phyloP scores from a whole-genome alignment of 495 filamentous ascomycete genomes.

The Neurospora sp. region DNA sequence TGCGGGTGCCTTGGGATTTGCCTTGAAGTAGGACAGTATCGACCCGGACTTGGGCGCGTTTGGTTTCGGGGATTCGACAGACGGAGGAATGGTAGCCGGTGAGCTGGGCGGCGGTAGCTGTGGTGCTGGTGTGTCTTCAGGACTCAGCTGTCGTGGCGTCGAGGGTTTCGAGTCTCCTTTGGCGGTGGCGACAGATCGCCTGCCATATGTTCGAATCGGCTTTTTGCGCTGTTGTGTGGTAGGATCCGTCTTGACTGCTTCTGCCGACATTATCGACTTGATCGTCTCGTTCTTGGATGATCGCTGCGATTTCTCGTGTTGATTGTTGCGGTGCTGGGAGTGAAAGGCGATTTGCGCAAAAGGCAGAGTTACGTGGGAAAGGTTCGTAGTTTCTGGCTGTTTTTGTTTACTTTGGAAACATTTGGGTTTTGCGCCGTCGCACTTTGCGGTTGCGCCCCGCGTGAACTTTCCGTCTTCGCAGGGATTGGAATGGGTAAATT shows the following conservation, averaged over 20 bases:
- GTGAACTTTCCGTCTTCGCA: neutral
- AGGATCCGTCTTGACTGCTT: neutral
- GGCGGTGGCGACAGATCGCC: constrained; percentile 14
- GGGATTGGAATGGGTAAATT: neutral
- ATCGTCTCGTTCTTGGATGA: neutral
- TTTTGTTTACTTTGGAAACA: neutral
- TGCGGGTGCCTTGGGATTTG: constrained; percentile 4
- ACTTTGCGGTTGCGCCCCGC: neutral
- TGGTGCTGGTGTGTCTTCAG: neutral
- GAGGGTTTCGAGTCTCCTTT: neutral
- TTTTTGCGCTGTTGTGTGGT: constrained; percentile 17
- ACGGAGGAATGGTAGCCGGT: neutral
- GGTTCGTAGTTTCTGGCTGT: neutral
- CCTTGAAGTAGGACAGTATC: constrained; percentile 35
- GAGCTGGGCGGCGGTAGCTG: neutral
- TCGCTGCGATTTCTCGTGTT: neutral
- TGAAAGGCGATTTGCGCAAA: neutral
- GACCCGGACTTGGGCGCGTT: constrained; percentile 21
- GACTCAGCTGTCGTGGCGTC: neutral
- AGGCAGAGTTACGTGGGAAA: neutral
- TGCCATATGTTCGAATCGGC: constrained; percentile 35
- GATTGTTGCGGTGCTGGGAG: neutral
- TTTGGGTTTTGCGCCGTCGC: neutral
- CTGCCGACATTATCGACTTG: neutral
- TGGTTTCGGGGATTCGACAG: neutral